Conservation (phyloP, 495 filamentous ascomycete genomes). For the Aspergillus homomorphus region DNA sequence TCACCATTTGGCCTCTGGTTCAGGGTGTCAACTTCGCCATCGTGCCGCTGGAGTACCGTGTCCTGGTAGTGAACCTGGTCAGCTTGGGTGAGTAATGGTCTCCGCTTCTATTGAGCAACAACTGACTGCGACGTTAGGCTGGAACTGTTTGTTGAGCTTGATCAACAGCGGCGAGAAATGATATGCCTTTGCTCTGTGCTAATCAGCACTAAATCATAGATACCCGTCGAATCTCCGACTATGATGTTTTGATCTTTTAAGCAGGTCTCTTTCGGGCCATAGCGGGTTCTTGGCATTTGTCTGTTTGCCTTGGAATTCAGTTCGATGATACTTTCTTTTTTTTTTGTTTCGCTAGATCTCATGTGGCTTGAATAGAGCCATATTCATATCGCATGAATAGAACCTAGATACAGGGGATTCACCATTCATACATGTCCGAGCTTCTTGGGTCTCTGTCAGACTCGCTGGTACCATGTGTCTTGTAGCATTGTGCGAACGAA, state of each 20-base stretch:
- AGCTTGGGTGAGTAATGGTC: constrained; percentile 58
- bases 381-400: not conserved
- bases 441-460: not conserved
- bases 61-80: constrained; percentile 87
- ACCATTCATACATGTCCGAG: not conserved
- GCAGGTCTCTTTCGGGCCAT: constrained; percentile 5
- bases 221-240: constrained; percentile 21
- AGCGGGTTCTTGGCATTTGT: not conserved
- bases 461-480: not conserved
- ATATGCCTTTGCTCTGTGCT: constrained; percentile 9
- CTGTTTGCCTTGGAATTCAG: no score
- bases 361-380: no score
- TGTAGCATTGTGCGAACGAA: not conserved
- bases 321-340: no score
- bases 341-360: no score
- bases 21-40: constrained; percentile 89
- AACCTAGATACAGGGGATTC: not conserved
- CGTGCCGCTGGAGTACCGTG: constrained; percentile 79
- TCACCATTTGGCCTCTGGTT: constrained; percentile 89
- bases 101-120: not conserved
- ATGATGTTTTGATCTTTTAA: constrained; percentile 5
- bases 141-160: constrained; percentile 94
- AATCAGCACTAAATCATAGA: constrained; percentile 18
- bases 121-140: constrained; percentile 55
- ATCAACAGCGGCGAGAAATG: constrained; percentile 60